Base-by-base conservation (phyloP, 1,284 basidiomycete genomes). In the Rhodotorula sp. region DNA sequence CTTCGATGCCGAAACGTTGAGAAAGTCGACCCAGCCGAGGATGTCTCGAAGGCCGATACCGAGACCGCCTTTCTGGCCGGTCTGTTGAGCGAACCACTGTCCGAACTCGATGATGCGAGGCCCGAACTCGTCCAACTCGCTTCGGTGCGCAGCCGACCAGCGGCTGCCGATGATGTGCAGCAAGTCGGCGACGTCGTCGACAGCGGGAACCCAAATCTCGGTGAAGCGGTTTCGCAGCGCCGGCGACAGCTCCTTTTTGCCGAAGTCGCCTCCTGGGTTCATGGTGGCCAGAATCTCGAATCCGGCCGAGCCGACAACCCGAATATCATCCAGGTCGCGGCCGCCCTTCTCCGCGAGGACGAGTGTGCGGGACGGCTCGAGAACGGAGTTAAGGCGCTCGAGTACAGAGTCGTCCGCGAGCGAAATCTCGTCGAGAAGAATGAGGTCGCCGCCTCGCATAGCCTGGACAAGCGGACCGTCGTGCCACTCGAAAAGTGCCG, bases 201-300 rank as follows among this genome's bases (percentile, higher is more conserved):
- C 87, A 20, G 89, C 84, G 4, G 96, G 95, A 0, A 99, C 96
- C 95, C 95, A 99, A 56, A 99, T 96, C 80, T 99, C 96, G 17
- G 96, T 99, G 82, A 99, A 99, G 22, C 96, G 89, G 82, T 99
- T 99, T 37, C 96, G 87, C 58, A 99, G 84, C 0, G 96, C 96
- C 42, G 95, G 95, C 1, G 95, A 98, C 6, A 99, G 84, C 80
- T 99, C 96, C 80, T 99, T 99, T 84, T 99, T 99, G 53, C 96
- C 96, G 77, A 96, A 99, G 80, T 99, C 96, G 49, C 96, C 96
- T 48, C 96, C 96, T 0, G 96, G 96, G 80, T 99, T 99, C 96
- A 99, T 99, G 0, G 96, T 99, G 1, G 96, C 95, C 0, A 98
- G 84, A 51, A 99, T 87, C 79, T 95, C 90, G 84, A 99, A 99